phyloP scores from a whole-genome alignment of 768 basidiomycete species.

The Suillus hirtellus region DNA sequence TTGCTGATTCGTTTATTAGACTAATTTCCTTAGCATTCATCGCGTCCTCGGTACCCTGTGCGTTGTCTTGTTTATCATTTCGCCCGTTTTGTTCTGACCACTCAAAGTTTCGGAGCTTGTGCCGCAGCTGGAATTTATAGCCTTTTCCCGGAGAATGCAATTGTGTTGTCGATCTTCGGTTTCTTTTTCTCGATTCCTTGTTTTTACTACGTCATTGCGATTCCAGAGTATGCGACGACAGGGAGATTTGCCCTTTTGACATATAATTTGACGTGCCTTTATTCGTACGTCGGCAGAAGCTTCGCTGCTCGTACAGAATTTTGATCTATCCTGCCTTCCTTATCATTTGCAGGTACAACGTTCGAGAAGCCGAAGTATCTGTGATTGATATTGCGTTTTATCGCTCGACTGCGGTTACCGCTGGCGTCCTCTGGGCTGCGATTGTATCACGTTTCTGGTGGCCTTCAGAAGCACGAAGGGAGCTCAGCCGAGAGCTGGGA shows the following conservation, averaged over 20 bases:
- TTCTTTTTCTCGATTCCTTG: slow-evolving; percentile 92
- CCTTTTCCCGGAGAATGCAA: slow-evolving; percentile 72
- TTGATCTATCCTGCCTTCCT: neutral
- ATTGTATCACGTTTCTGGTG: slow-evolving; percentile 91
- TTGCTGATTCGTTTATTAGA: slow-evolving; percentile 44
- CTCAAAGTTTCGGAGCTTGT: slow-evolving; percentile 68
- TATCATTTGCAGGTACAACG: slow-evolving; percentile 63
- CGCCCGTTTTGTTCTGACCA: slow-evolving; percentile 8
- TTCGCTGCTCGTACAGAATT: neutral
- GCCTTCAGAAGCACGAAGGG: slow-evolving; percentile 91
- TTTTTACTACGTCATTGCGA: slow-evolving; percentile 85
- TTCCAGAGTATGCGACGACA: slow-evolving; percentile 72
- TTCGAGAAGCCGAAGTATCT: slow-evolving; percentile 61
- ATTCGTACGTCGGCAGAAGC: slow-evolving; percentile 43
- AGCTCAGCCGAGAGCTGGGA: slow-evolving; percentile 80
- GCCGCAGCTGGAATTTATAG: slow-evolving; percentile 74
- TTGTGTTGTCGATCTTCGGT: slow-evolving; percentile 78
- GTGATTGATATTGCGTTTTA: slow-evolving; percentile 72
- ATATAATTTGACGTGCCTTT: slow-evolving; percentile 85
- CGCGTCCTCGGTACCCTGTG: slow-evolving; percentile 86
- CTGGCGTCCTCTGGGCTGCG: slow-evolving; percentile 87
- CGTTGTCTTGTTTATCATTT: slow-evolving; percentile 26
- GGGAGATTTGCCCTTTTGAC: slow-evolving; percentile 83
- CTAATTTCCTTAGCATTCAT: slow-evolving; percentile 82
- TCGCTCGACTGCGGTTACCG: slow-evolving; percentile 78